A percentile compares a stretch with the other conserved stretches of the same genome.
Conservation (phyloP, 2,329 filamentous ascomycete genomes). For the Colletotrichum kahawae region DNA sequence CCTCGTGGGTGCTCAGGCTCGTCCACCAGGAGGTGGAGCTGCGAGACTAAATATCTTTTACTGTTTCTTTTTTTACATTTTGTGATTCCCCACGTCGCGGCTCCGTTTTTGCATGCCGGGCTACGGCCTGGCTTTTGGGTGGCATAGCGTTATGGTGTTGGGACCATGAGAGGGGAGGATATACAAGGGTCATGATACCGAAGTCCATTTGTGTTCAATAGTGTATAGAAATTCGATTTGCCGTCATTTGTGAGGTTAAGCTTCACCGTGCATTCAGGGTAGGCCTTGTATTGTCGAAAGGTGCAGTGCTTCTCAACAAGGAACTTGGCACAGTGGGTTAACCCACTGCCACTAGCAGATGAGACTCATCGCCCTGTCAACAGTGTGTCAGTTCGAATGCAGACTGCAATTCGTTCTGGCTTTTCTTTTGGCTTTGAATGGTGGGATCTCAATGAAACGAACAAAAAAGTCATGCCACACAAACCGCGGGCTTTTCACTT, state of each 20-base stretch:
- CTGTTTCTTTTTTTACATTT: neutral
- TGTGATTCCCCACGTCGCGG: constrained; percentile 8
- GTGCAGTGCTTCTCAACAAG: too few relatives aligned
- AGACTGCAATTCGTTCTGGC: neutral
- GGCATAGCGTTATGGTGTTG: constrained; percentile 8
- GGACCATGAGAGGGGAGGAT: neutral
- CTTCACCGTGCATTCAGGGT: neutral
- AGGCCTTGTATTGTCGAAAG: too few relatives aligned
- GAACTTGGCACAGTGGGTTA: too few relatives aligned
- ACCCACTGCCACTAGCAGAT: too few relatives aligned
- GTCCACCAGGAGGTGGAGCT: constrained; percentile 61
- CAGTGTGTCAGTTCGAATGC: too few relatives aligned
- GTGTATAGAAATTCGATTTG: neutral
- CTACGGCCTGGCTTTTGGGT: neutral
- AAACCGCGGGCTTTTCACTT: neutral
- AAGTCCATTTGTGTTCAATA: neutral
- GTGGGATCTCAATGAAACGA: neutral
- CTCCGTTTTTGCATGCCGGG: constrained; percentile 6
- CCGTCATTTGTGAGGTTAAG: neutral
- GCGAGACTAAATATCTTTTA: constrained; percentile 30
- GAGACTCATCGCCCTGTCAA: too few relatives aligned
- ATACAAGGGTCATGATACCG: neutral
- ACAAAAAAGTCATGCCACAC: neutral
- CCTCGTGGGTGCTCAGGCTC: constrained; percentile 60
- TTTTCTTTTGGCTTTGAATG: neutral